phyloP scores from a whole-genome alignment of 1,139 yeast species.

The Yamadazyma pseudoaaseri region DNA sequence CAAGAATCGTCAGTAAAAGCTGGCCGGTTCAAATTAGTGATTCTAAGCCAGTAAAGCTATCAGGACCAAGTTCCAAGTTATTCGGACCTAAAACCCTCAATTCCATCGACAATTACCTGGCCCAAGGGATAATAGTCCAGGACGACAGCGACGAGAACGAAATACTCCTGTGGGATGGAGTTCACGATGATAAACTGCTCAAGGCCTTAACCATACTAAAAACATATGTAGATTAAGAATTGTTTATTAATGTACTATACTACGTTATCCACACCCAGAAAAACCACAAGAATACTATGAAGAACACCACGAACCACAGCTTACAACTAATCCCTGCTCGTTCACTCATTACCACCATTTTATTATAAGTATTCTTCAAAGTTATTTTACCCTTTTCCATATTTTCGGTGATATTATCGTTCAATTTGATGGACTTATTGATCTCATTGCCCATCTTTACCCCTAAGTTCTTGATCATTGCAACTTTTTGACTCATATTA shows the following conservation, averaged over 20 bases:
- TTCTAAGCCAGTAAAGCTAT: background rate
- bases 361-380: slow-evolving; percentile 64
- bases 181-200: slow-evolving; percentile 4
- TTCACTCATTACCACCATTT: slow-evolving; percentile 81
- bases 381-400: slow-evolving; percentile 46
- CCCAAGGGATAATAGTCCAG: slow-evolving; percentile 11
- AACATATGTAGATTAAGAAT: slow-evolving; percentile 7
- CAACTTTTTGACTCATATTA: slow-evolving; percentile 67
- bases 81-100: background rate
- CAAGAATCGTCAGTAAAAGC: background rate
- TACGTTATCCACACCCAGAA: slow-evolving; percentile 73
- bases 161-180: slow-evolving; percentile 4
- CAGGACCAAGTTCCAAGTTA: background rate
- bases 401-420: slow-evolving; percentile 52
- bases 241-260: slow-evolving; percentile 1
- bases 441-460: slow-evolving; percentile 82
- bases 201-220: slow-evolving; percentile 9
- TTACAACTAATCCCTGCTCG: slow-evolving; percentile 78
- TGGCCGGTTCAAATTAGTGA: background rate
- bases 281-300: slow-evolving; percentile 61
- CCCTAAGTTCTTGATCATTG: slow-evolving; percentile 69
- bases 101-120: slow-evolving; percentile 4
- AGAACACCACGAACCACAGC: slow-evolving; percentile 72
- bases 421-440: slow-evolving; percentile 63
- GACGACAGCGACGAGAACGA: slow-evolving; percentile 7